Percentiles rank a stretch among this genome's conserved stretches.
Evolutionary conservation across 1,284 basidiomycete species (phyloP).

Genomic region (Rhodotorula sp.): DNA sequence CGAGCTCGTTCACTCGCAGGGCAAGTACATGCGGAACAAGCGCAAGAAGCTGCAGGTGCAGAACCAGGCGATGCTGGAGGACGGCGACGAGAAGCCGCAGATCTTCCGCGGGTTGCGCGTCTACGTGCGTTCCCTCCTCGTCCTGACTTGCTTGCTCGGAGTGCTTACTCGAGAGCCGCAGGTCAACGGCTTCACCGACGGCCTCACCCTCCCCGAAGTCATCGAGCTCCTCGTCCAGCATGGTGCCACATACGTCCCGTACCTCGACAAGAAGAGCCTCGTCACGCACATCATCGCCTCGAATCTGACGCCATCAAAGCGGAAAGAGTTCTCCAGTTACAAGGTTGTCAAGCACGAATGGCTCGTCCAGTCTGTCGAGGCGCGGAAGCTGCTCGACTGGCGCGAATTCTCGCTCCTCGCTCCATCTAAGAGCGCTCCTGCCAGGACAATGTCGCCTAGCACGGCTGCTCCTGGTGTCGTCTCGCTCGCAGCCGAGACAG

Average conservation of each 20-base stretch:
- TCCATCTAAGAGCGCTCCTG: not conserved
- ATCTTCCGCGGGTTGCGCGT: slow-evolving; percentile 73
- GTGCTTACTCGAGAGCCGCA: slow-evolving; percentile 46
- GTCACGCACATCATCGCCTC: slow-evolving; percentile 88
- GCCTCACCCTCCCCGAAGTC: slow-evolving; percentile 67
- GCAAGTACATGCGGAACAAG: slow-evolving; percentile 85
- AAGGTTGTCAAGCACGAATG: slow-evolving; percentile 85
- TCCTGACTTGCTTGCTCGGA: not conserved
- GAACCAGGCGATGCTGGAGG: slow-evolving; percentile 32
- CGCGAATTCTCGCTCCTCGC: slow-evolving; percentile 53
- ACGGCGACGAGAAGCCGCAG: slow-evolving; percentile 50
- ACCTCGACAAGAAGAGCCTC: slow-evolving; percentile 65
- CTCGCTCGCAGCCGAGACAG: not conserved
- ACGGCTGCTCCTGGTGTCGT: slow-evolving; percentile 4
- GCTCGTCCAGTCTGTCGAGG: slow-evolving; percentile 72
- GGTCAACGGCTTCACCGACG: slow-evolving; percentile 84
- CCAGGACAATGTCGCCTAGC: not conserved
- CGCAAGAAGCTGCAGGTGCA: slow-evolving; percentile 66
- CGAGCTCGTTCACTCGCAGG: too few species aligned
- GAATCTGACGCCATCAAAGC: slow-evolving; percentile 82
- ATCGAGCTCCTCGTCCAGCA: slow-evolving; percentile 75
- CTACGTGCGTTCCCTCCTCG: slow-evolving; percentile 58
- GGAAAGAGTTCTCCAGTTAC: slow-evolving; percentile 81
- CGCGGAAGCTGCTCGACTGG: slow-evolving; percentile 73
- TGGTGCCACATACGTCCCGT: slow-evolving; percentile 80